phyloP scores from a whole-genome alignment of 78 protist species.

The Chrysochromulina tobinii region DNA sequence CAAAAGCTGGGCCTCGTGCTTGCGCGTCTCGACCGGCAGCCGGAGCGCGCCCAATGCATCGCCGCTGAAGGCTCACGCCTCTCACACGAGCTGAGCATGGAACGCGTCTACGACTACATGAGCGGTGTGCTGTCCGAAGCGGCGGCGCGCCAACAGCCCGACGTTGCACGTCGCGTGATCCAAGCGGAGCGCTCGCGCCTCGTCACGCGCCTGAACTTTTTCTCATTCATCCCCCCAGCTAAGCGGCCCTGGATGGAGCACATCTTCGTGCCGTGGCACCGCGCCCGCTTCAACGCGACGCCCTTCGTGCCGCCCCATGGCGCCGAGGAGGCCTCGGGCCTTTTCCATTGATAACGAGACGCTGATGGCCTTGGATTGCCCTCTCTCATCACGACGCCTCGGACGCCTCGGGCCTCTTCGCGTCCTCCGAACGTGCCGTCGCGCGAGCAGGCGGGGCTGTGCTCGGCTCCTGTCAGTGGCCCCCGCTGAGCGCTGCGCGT shows the following conservation, averaged over 20 bases:
- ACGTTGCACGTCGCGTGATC: not conserved
- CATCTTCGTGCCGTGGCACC: constrained; percentile 7
- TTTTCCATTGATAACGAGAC: not conserved
- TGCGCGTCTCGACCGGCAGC: not conserved
- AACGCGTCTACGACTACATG: not conserved
- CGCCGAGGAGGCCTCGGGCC: not conserved
- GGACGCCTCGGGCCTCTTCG: too few species aligned
- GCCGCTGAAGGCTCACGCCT: not conserved
- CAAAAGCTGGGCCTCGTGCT: too few species aligned
- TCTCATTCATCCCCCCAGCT: not conserved
- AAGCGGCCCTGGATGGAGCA: constrained; percentile 17
- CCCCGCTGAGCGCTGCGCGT: too few species aligned
- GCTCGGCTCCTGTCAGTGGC: too few species aligned
- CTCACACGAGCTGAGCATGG: not conserved
- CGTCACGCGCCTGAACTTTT: not conserved
- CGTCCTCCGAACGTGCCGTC: too few species aligned
- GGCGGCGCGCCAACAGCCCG: not conserved
- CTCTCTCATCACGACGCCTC: too few species aligned
- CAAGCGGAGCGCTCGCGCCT: not conserved
- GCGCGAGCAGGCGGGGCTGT: too few species aligned
- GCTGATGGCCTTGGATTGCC: too few species aligned
- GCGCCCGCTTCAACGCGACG: not conserved
- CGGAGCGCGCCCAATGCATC: not conserved
- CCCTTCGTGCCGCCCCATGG: not conserved
- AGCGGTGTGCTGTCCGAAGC: not conserved